Conservation (phyloP, 148 eudicot genomes). For the Diospyros kaki region DNA sequence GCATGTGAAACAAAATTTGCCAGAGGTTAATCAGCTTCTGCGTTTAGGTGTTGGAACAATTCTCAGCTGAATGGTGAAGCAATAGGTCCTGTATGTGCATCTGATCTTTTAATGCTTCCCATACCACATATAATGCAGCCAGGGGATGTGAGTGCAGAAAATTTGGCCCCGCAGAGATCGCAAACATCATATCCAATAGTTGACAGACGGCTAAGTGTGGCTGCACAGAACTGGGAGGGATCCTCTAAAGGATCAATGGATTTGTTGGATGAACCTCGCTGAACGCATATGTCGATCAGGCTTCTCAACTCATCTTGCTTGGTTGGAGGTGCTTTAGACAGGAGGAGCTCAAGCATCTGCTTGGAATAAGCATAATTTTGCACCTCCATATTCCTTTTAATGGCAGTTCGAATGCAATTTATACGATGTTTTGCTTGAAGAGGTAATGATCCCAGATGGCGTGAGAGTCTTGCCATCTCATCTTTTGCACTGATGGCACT, state of each 20-base stretch:
- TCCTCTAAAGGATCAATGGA: slow-evolving; percentile 92
- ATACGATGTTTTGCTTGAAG: slow-evolving; percentile 91
- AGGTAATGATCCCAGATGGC: slow-evolving; percentile 93
- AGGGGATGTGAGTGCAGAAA: slow-evolving; percentile 82
- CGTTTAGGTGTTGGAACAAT: neutral
- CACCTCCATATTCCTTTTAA: slow-evolving; percentile 93
- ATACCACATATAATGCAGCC: slow-evolving; percentile 97
- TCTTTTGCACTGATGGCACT: slow-evolving; percentile 93
- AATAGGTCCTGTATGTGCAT: slow-evolving; percentile 70
- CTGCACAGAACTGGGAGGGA: slow-evolving; percentile 97
- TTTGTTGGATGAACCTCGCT: slow-evolving; percentile 82
- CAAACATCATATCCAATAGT: slow-evolving; percentile 96
- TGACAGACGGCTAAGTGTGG: slow-evolving; percentile 92
- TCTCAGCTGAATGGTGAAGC: slow-evolving; percentile 90
- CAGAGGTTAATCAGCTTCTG: neutral
- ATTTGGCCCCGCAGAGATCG: slow-evolving; percentile 93
- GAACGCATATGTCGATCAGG: slow-evolving; percentile 83
- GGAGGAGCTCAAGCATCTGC: slow-evolving; percentile 91
- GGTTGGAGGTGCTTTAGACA: slow-evolving; percentile 86
- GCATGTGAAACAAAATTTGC: neutral
- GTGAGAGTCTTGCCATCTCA: slow-evolving; percentile 88
- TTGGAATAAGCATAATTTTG: slow-evolving; percentile 83
- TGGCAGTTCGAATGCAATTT: slow-evolving; percentile 91
- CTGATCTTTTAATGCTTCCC: slow-evolving; percentile 97
- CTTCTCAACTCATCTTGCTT: slow-evolving; percentile 94